phyloP scores from a whole-genome alignment of 2,329 filamentous ascomycete genomes.

The Podosphaera fusca region DNA sequence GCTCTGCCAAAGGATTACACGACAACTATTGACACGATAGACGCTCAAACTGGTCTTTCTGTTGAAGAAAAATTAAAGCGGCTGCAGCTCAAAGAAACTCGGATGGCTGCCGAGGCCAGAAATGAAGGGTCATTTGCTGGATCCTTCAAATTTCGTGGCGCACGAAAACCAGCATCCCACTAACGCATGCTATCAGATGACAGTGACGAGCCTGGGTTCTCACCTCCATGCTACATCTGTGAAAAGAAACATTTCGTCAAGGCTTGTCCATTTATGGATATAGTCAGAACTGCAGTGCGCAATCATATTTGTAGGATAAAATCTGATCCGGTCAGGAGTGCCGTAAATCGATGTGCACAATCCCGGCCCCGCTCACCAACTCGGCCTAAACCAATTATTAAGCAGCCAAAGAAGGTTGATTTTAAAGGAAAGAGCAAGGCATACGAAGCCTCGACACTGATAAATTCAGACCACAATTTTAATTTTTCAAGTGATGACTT shows the following conservation, averaged over 20 bases:
- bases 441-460: not conserved
- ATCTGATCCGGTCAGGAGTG: too few species aligned
- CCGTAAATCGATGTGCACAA: too few species aligned
- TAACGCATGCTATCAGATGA: too few species aligned
- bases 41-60: not conserved
- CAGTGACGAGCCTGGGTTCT: not conserved
- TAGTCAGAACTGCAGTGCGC: too few species aligned
- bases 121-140: too few species aligned
- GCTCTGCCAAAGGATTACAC: not conserved
- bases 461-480: not conserved
- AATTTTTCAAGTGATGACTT: not conserved
- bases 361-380: too few species aligned
- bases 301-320: too few species aligned
- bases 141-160: too few species aligned
- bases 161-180: too few species aligned
- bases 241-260: not conserved
- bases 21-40: not conserved
- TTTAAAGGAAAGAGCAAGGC: not conserved
- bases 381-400: not conserved
- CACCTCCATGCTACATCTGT: not conserved
- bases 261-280: not conserved
- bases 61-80: not conserved
- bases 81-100: too few species aligned
- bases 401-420: not conserved
- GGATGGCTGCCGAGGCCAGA: too few species aligned